Base-by-base conservation (phyloP, 1,284 basidiomycete species). In the Leccinum griseonigrum region DNA sequence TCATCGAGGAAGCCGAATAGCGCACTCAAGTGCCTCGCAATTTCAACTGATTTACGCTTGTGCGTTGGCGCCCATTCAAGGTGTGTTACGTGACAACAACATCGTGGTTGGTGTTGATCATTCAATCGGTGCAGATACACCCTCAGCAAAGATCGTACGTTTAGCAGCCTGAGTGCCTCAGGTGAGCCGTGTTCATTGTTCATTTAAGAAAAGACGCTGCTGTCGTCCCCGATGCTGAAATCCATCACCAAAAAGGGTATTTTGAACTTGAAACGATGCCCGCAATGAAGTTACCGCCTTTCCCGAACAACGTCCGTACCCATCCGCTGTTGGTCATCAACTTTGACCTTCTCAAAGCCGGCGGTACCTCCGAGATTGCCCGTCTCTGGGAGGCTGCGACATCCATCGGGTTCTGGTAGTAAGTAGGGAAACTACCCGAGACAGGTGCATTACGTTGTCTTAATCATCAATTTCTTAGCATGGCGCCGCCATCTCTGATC, bases 1-100 rank as follows among this genome's bases (percentile, higher is more conserved):
- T 59, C 74, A 26, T 61, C 70, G 29, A 62, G 43, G 31, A 68
- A 74, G 60, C 38, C 66, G 56, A 60, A 60, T 48, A 67, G 14
- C 61, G 69, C 69, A 28, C 65, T 74, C 26, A 74, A 74, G 56
- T 73, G 70, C 18, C 54, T 75, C 64, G 29, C 95, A 98, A 76
- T 94, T 91, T 72, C 95, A 98, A 74, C 94, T 96, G 18, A 96
- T 95, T 68, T 93, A 95, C 71, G 90, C 90, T 9, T 84, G 94
- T 55, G 83, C 90, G 1, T 76, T 97, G 57, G 83, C 89, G 0
- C 95, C 95, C 0, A 76, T 92, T 55, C 93, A 95, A 83, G 91
- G 91, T 83, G 53, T 53, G 72, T 67, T n/a, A 14, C 34, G 29
- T 10, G 4, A 13, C 54, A 48, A 28, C 56, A 26, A 36, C 16